Evolutionary conservation across 805 yeast genomes (phyloP).

Genomic region (Komagataella populi): DNA sequence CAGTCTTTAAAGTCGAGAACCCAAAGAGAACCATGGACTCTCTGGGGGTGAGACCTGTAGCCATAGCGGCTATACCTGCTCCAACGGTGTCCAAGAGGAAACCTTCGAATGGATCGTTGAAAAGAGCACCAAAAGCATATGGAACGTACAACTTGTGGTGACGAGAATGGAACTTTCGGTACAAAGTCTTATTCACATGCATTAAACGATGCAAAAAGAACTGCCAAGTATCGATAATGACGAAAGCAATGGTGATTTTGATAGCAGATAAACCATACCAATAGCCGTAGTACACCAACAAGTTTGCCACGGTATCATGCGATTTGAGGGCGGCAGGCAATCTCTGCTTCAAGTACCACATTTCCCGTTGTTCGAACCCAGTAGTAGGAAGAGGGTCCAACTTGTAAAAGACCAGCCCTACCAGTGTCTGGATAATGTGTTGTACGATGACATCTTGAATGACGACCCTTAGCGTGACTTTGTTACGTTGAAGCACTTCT

Average conservation of each 20-base stretch:
- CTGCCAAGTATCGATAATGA: slow-evolving; percentile 90
- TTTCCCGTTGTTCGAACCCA: slow-evolving; percentile 30
- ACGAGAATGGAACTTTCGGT: slow-evolving; percentile 78
- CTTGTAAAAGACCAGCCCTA: slow-evolving; percentile 41
- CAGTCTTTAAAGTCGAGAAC: slow-evolving; percentile 90
- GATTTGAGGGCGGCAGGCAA: slow-evolving; percentile 6
- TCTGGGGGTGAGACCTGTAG: slow-evolving; percentile 55
- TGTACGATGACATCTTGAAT: slow-evolving; percentile 72
- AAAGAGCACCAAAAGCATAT: slow-evolving; percentile 91
- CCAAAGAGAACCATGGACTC: slow-evolving; percentile 66
- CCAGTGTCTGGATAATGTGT: slow-evolving; percentile 69
- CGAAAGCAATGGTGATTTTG: slow-evolving; percentile 50
- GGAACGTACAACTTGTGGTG: slow-evolving; percentile 94
- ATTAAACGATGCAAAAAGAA: slow-evolving; percentile 77
- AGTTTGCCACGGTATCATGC: slow-evolving; percentile 25
- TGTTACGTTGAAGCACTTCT: slow-evolving; percentile 67
- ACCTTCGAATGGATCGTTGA: slow-evolving; percentile 91
- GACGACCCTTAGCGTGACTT: slow-evolving; percentile 57
- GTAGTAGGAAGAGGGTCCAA: slow-evolving; percentile 45
- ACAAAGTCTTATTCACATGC: slow-evolving; percentile 71
- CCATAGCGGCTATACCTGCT: slow-evolving; percentile 67
- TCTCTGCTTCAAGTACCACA: slow-evolving; percentile 31
- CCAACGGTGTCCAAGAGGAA: slow-evolving; percentile 85
- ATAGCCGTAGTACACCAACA: slow-evolving; percentile 36
- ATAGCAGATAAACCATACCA: slow-evolving; percentile 47